A percentile compares a stretch with the other conserved stretches of the same genome.
phyloP scores from a whole-genome alignment of 2,329 filamentous ascomycete genomes.

The Aspergillus clavatus region DNA sequence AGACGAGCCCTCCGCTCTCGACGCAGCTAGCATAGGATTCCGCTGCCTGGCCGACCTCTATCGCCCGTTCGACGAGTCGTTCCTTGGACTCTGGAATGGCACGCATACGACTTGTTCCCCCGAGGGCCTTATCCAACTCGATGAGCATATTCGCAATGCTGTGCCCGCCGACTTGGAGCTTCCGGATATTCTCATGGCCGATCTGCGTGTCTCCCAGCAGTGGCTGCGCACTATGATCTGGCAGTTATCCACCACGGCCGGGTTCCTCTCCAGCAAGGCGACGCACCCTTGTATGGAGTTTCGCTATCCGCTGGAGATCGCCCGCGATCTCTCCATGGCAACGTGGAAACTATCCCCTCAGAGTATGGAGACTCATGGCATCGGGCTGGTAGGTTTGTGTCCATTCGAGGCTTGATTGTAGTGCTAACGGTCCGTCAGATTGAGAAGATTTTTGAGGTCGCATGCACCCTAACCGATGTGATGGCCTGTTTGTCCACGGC shows the following conservation, averaged over 20 bases:
- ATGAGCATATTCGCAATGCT: conserved; percentile 49
- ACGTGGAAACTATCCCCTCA: conserved; percentile 67
- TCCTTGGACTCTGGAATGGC: conserved; percentile 62
- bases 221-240: conserved; percentile 69
- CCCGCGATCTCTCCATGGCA: conserved; percentile 59
- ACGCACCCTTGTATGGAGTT: conserved; percentile 58
- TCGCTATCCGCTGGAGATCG: conserved; percentile 59
- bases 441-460: conserved; percentile 74
- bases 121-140: conserved; percentile 44
- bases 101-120: conserved; percentile 41
- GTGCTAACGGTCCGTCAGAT: conserved; percentile 46
- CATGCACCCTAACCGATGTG: conserved; percentile 67
- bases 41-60: conserved; percentile 58
- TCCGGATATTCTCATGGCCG: conserved; percentile 62
- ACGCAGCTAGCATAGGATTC: conserved; percentile 56
- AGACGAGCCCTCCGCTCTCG: conserved; percentile 45
- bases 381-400: conserved; percentile 58
- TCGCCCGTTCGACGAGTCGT: conserved; percentile 59
- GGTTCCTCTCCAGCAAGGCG: conserved; percentile 59
- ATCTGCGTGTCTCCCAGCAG: conserved; percentile 63
- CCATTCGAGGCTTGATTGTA: too few species aligned
- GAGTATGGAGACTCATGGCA: conserved; percentile 68
- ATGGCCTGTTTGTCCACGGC: conserved; percentile 61
- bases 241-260: conserved; percentile 64
- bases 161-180: conserved; percentile 51